Evolutionary conservation across 768 basidiomycete species (phyloP), one percentile per base, ranked within the genome.

Genomic region (Kondoa subrosea): DNA sequence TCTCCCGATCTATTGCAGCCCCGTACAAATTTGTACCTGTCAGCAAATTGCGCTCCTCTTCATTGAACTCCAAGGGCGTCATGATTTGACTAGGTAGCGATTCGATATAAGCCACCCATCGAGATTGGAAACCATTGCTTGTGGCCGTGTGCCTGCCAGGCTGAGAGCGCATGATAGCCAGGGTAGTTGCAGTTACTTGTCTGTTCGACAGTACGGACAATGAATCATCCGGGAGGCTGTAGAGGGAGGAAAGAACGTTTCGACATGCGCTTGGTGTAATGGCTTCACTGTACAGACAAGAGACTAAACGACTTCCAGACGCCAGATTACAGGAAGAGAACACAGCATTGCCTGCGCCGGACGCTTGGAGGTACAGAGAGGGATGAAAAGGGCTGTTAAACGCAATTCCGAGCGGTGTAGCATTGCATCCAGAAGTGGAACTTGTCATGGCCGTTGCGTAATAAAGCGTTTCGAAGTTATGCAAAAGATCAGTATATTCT

Each of bases 11-110:
- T 12, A 63, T 8, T 27, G 29, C 17, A 15, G 61, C 16, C 12
- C 61, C 61, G 29, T 63, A 32, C 61, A 63, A 32, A 32, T 63
- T 63, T 27, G 61, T 63, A 16, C n/a, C 8, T 32, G 30, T 12
- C 14, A 63, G 61, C 29, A 63, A 25, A 4, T 12, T 27, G 4
- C n/a, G n/a, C 25, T 60, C 58, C 25, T 60, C 58, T 4, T 12
- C 58, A 25, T 12, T 14, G 30, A 26, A 60, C 14, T 26, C n/a
- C 29, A 60, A 14, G 8, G 58, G 58, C 25, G 58, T 26, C 25
- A 60, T 12, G 29, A 60, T 27, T 4, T 25, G n/a, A 12, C 30
- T 4, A 26, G 58, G 58, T 4, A 60, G 58, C 30, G 58, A 26
- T 4, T 60, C 58, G 58, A 60, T 27, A 27, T 60, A 60, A 26